A percentile compares a stretch with the other conserved stretches of the same genome.
phyloP scores from a whole-genome alignment of 129 eudicot genomes.

The Logfia minima region DNA sequence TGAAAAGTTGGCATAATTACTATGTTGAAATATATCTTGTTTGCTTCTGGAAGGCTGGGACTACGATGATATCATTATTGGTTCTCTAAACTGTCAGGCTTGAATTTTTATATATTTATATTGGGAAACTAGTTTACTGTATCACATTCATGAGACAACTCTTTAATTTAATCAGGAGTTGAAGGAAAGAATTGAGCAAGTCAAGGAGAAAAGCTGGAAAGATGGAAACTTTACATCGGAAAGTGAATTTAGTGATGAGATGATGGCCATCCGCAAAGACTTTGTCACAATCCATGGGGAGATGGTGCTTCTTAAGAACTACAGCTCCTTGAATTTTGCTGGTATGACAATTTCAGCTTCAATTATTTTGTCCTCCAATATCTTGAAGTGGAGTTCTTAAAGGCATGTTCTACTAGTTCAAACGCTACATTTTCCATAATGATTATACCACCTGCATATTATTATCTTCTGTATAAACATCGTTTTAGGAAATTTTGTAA shows the following conservation, averaged over 20 bases:
- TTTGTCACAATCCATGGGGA: slow-evolving; percentile 83
- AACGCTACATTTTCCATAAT: neutral
- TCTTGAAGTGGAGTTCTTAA: neutral
- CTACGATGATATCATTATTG: neutral
- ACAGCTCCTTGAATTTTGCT: slow-evolving; percentile 91
- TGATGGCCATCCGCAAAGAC: slow-evolving; percentile 73
- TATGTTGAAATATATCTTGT: neutral
- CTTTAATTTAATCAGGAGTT: slow-evolving; percentile 42
- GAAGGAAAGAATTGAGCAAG: slow-evolving; percentile 65
- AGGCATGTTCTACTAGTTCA: neutral
- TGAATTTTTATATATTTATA: neutral
- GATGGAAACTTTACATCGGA: slow-evolving; percentile 58
- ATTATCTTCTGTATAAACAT: neutral
- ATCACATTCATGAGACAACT: neutral
- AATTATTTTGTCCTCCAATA: neutral
- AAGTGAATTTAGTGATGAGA: slow-evolving; percentile 57
- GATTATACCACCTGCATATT: neutral
- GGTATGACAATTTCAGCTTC: slow-evolving; percentile 41
- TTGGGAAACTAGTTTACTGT: neutral
- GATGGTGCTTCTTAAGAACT: slow-evolving; percentile 94
- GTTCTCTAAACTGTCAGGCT: neutral
- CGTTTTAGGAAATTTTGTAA: neutral
- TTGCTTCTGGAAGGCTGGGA: slow-evolving; percentile 4
- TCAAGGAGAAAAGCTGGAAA: slow-evolving; percentile 51
- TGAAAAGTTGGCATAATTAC: slow-evolving; percentile 2